Percentiles rank a stretch among this genome's conserved stretches.
Conservation (phyloP, 108 stramenopile species). For the Nitzschia sp. region DNA sequence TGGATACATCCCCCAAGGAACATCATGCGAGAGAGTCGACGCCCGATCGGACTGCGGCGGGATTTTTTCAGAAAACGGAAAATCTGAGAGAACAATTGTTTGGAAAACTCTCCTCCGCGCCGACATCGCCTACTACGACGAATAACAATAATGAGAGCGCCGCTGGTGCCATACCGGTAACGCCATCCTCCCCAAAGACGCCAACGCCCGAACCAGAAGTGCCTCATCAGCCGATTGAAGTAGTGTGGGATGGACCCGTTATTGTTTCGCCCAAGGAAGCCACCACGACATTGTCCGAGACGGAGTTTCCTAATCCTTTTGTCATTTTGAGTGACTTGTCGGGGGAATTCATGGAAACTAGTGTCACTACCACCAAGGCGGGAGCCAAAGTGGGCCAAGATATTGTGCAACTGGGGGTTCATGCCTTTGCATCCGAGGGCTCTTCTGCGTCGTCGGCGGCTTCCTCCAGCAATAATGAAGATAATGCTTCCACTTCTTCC, state of each 20-base stretch:
- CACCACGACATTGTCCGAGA: slow-evolving; percentile 6
- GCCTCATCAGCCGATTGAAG: slow-evolving; percentile 1
- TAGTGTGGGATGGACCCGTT: slow-evolving; percentile 7
- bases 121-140: no score
- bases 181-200: no score
- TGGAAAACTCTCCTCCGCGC: not conserved
- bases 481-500: not conserved
- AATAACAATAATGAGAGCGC: no score
- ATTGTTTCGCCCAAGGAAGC: not conserved
- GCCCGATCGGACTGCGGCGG: not conserved
- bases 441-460: no score
- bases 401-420: slow-evolving; percentile 1
- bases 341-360: slow-evolving; percentile 4
- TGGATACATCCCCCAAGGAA: not conserved
- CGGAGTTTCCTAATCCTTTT: slow-evolving; percentile 17
- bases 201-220: not conserved
- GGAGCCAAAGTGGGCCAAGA: not conserved
- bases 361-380: slow-evolving; percentile 2
- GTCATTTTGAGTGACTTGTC: slow-evolving; percentile 12
- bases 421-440: not conserved
- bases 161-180: no score
- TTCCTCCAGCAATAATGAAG: not conserved
- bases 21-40: not conserved
- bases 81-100: slow-evolving; percentile 13
- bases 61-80: not conserved